Conservation (phyloP, 176 grass and related monocot genomes). For the Bolboschoenus planiculmis region DNA sequence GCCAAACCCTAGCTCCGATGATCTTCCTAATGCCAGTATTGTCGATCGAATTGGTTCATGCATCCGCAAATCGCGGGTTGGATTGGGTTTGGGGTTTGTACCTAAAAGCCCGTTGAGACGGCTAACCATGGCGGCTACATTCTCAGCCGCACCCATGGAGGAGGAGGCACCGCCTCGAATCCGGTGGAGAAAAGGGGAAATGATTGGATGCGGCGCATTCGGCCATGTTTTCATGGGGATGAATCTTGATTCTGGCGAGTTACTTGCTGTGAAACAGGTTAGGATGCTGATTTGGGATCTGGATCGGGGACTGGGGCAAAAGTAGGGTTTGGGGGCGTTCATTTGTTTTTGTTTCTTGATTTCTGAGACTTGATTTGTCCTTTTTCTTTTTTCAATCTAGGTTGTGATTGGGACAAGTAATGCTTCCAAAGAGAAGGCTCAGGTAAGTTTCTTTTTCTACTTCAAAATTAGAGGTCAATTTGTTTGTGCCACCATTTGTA, state of each 20-base stretch:
- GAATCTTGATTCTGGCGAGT: conserved; percentile 97
- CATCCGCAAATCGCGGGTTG: conserved; percentile 73
- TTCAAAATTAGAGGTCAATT: neutral
- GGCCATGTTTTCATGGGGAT: conserved; percentile 96
- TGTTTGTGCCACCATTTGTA: neutral
- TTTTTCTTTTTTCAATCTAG: conserved; percentile 33
- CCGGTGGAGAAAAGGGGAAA: conserved; percentile 81
- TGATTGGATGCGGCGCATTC: conserved; percentile 80
- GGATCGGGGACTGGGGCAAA: neutral
- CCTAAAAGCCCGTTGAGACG: conserved; percentile 61
- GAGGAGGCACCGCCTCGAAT: conserved; percentile 53
- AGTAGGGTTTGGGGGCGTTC: neutral
- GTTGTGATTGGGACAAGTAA: conserved; percentile 75
- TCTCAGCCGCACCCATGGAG: neutral
- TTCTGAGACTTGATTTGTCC: neutral
- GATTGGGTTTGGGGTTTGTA: conserved; percentile 62
- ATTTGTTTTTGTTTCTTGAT: conserved; percentile 13
- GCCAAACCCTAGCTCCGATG: conserved; percentile 32
- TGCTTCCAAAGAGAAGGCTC: conserved; percentile 85
- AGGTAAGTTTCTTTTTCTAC: conserved; percentile 44
- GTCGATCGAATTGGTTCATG: conserved; percentile 56
- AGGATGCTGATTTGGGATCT: neutral
- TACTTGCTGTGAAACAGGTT: conserved; percentile 94
- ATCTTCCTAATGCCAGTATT: conserved; percentile 29
- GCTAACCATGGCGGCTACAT: conserved; percentile 29